Base-by-base conservation (phyloP, 179 eudicot species). In the Spinacia oleracea region DNA sequence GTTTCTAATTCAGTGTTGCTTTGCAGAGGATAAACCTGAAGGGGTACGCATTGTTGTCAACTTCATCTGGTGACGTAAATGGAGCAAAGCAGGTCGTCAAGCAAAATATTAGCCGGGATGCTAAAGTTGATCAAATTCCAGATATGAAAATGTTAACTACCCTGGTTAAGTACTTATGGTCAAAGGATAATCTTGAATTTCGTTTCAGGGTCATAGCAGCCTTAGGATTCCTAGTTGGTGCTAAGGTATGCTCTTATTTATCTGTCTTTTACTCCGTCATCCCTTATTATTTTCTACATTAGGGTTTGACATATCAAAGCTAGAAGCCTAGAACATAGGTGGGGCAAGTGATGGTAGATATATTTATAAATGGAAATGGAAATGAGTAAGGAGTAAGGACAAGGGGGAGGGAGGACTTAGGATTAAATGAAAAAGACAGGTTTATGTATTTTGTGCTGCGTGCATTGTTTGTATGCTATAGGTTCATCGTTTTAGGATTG, bases 201-300 rank as follows among this genome's bases (percentile, higher is more conserved):
- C 92, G 98, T 65, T 63, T 92, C 21, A 87, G 98, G 81, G 99
- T 96, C 32, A 35, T 96, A 63, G 85, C 89, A 72, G 96, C 99
- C 56, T 80, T 96, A 77, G 98, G 96, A 73, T 90, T 96, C 69
- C 84, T 96, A 63, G 88, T 96, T 81, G 98, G 96, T 75, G 99
- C 98, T 75, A 96, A 96, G 93, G 99, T 92, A 35, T 81, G 84
- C 21, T 60, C 42, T 23, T 34, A 32, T 63, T 42, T 16, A 0
- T 21, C 25, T 27, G 71, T 69, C 18, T 40, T 29, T 45, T 34
- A 68, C 35, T 35, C 40, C 4, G 8, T 16, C 53, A 48, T 48
- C 53, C 18, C 53, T 48, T 48, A 16, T 48, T 9, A 9, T 15
- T 48, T 48, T 48, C 0, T 15, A 48, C 6, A 15, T 1, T 12